These are phyloP conservation scores for Mayamaea pseudoterrestris DNA, from an alignment of 108 stramenopile species.

Conservation along the genomic window DNA sequence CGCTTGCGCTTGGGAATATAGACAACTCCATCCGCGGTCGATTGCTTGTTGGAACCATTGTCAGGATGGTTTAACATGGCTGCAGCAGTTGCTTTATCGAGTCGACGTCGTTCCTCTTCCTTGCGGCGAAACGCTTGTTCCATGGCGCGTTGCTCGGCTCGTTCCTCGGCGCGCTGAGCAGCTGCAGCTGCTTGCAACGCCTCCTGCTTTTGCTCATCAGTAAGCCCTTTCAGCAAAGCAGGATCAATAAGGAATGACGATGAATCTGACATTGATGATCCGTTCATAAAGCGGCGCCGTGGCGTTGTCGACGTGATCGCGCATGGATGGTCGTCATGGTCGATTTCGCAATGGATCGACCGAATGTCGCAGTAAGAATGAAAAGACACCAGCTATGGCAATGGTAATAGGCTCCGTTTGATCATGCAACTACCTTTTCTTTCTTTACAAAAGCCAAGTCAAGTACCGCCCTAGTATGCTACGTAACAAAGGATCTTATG, in stretches of 20 bases:
- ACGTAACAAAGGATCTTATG: neutral
- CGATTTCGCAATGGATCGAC: neutral
- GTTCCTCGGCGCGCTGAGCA: constrained; percentile 61
- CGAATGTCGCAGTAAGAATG: too few species aligned
- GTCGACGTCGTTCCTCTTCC: constrained; percentile 14
- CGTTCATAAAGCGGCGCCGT: too few species aligned
- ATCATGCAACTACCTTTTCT: neutral
- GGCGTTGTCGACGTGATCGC: too few species aligned
- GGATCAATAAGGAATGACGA: constrained; percentile 58
- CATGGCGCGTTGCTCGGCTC: constrained; percentile 54
- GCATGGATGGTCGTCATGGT: too few species aligned
- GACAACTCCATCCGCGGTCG: constrained; percentile 1
- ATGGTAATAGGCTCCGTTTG: too few species aligned
- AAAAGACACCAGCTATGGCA: too few species aligned
- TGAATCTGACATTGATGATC: too few species aligned
- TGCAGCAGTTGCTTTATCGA: neutral
- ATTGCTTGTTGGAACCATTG: constrained; percentile 3
- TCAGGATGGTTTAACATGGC: too few species aligned
- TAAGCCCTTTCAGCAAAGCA: constrained; percentile 35
- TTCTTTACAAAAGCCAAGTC: neutral
- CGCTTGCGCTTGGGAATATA: constrained; percentile 10
- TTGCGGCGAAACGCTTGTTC: constrained; percentile 36
- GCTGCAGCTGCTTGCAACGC: constrained; percentile 51
- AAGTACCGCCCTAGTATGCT: neutral
- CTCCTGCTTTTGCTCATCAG: constrained; percentile 41